phyloP scores from a whole-genome alignment of 495 filamentous ascomycete species.

The Melanomma pulvis-pyrius region DNA sequence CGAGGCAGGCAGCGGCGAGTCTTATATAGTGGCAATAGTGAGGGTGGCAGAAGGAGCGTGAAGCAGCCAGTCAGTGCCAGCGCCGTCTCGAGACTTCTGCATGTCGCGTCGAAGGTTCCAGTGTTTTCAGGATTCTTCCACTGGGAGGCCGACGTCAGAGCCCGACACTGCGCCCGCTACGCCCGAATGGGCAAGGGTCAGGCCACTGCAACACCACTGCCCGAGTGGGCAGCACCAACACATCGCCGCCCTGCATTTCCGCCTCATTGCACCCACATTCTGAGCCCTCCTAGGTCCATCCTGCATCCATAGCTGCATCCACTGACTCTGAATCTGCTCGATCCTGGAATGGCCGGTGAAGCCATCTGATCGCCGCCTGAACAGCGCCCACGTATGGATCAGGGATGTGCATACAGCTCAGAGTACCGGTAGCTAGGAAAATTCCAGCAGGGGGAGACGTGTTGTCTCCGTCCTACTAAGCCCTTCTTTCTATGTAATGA shows the following conservation, averaged over 20 bases:
- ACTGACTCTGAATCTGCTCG: background rate
- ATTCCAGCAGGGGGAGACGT: too few species aligned
- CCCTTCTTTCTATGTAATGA: too few species aligned
- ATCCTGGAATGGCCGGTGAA: background rate
- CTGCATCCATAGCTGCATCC: background rate
- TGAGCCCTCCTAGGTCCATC: background rate
- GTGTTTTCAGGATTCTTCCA: slow-evolving; percentile 10
- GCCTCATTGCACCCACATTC: background rate
- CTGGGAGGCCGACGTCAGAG: slow-evolving; percentile 8
- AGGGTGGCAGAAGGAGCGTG: background rate
- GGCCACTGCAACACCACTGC: background rate
- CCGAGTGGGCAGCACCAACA: background rate
- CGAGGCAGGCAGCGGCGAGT: background rate
- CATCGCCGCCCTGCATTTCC: background rate
- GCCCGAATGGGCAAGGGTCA: background rate
- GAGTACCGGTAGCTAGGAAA: too few species aligned
- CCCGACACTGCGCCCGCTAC: background rate
- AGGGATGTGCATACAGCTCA: too few species aligned
- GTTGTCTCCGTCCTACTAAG: too few species aligned
- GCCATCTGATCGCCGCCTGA: too few species aligned
- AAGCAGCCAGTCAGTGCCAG: slow-evolving; percentile 15
- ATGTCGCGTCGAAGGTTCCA: slow-evolving; percentile 32
- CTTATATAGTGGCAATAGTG: slow-evolving; percentile 19
- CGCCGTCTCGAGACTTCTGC: slow-evolving; percentile 7
- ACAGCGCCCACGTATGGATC: too few species aligned